A percentile compares a stretch with the other conserved stretches of the same genome.
Conservation (phyloP, 352 stramenopile species). For the Phytopythium oedochilum region DNA sequence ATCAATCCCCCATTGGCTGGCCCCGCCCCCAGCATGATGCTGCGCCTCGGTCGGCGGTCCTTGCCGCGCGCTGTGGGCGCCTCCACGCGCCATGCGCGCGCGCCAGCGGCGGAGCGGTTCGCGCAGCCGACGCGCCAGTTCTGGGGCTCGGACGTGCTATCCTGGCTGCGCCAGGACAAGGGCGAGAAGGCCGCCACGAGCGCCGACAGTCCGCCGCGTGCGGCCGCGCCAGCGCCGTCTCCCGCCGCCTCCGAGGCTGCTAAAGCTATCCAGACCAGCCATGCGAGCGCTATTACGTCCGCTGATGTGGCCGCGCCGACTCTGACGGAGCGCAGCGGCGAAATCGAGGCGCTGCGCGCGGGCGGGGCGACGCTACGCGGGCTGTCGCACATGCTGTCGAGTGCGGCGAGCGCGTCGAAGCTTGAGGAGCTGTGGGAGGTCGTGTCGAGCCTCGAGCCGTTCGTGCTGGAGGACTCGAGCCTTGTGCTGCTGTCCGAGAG, state of each 20-base stretch:
- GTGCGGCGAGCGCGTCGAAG: constrained; percentile 5
- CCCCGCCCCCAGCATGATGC: constrained; percentile 10
- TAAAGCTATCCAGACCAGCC: not conserved
- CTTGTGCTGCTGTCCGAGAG: constrained; percentile 8
- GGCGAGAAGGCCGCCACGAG: not conserved
- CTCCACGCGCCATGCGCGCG: not conserved
- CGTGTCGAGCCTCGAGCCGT: constrained; percentile 21
- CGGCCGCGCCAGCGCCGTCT: not conserved
- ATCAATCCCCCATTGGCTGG: not conserved
- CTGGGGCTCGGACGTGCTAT: constrained; percentile 32
- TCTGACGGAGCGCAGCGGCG: not conserved
- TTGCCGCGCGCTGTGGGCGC: constrained; percentile 4
- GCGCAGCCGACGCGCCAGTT: constrained; percentile 21
- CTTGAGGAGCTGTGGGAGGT: constrained; percentile 24
- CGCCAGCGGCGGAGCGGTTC: not conserved
- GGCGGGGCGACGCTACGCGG: constrained; percentile 11
- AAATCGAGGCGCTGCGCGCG: constrained; percentile 1
- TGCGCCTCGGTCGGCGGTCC: constrained; percentile 1
- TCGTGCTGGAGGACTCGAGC: constrained; percentile 13
- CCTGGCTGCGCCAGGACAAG: constrained; percentile 25
- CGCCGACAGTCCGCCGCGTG: too few relatives aligned
- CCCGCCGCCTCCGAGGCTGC: not conserved
- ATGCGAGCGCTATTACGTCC: not conserved
- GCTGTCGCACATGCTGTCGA: constrained; percentile 22
- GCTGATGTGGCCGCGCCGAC: not conserved